Percentiles rank a stretch among this genome's conserved stretches.
phyloP scores from a whole-genome alignment of 2,329 filamentous ascomycete species.

The Trichoderma pleuroti region DNA sequence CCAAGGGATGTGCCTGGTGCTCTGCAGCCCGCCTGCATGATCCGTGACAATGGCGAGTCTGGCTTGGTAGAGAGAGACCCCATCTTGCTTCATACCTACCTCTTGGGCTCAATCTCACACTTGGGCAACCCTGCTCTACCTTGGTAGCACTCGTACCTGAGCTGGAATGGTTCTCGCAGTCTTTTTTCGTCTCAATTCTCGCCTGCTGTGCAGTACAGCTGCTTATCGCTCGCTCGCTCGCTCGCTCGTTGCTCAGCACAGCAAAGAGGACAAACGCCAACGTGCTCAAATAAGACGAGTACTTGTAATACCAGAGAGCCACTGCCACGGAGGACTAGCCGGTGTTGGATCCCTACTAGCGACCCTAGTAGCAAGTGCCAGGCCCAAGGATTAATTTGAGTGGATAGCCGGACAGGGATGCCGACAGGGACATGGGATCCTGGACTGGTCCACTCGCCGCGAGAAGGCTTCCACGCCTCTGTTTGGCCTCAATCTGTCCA shows the following conservation, averaged over 20 bases:
- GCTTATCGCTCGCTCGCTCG: background rate
- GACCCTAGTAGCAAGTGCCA: conserved; percentile 1
- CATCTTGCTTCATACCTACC: background rate
- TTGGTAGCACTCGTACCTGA: no score
- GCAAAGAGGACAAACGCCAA: background rate
- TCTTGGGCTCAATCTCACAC: background rate
- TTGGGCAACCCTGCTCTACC: background rate
- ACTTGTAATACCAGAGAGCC: background rate
- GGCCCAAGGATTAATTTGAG: background rate
- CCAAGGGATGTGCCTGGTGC: background rate
- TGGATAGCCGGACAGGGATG: background rate
- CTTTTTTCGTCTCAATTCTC: background rate
- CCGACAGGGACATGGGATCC: background rate
- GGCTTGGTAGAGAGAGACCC: background rate
- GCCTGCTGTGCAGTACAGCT: background rate
- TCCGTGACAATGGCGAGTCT: background rate
- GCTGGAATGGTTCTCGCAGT: background rate
- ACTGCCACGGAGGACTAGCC: background rate
- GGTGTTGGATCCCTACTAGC: background rate
- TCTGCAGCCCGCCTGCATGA: background rate
- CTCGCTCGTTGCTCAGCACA: background rate
- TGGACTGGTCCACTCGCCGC: background rate
- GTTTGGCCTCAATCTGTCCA: background rate
- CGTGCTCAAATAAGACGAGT: background rate
- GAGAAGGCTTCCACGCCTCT: background rate